Evolutionary conservation across 345 rosid genomes (phyloP).

Genomic region (Rhodamnia argentea): DNA sequence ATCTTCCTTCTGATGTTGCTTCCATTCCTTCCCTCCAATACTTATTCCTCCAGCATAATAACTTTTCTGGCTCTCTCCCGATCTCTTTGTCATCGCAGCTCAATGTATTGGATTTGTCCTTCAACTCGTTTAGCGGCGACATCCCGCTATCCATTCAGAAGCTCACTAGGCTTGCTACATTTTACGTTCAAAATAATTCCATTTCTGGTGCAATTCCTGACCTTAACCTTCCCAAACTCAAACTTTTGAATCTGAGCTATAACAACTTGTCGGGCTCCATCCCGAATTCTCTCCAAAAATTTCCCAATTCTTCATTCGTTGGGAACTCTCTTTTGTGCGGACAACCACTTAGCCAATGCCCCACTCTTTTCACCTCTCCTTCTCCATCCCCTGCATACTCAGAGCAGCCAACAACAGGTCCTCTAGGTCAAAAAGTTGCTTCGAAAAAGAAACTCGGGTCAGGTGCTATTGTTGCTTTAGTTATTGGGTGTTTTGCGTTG

Average conservation of each 20-base stretch:
- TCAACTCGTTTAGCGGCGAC: slow-evolving; percentile 48
- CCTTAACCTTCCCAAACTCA: slow-evolving; percentile 37
- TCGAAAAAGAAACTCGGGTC: slow-evolving; percentile 21
- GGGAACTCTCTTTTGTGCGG: slow-evolving; percentile 68
- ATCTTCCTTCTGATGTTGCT: slow-evolving; percentile 50
- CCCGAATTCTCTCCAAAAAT: slow-evolving; percentile 37
- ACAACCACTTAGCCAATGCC: slow-evolving; percentile 36
- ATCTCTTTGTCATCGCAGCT: slow-evolving; percentile 25
- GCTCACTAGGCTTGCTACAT: slow-evolving; percentile 21
- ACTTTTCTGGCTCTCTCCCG: slow-evolving; percentile 46
- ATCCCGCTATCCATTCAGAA: slow-evolving; percentile 30
- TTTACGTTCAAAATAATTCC: slow-evolving; percentile 48
- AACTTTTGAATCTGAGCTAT: slow-evolving; percentile 42
- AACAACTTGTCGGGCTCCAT: slow-evolving; percentile 60
- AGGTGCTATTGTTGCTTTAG: slow-evolving; percentile 36
- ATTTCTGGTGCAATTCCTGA: slow-evolving; percentile 38
- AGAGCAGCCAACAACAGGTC: slow-evolving; percentile 13
- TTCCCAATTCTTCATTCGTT: slow-evolving; percentile 31
- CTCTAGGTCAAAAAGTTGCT: slow-evolving; percentile 7
- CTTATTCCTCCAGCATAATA: slow-evolving; percentile 59
- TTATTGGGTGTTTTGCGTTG: slow-evolving; percentile 28
- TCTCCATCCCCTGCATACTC: slow-evolving; percentile 22
- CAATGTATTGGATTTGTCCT: slow-evolving; percentile 51
- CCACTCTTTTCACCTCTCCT: slow-evolving; percentile 11
- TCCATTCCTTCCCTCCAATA: slow-evolving; percentile 44